Conservation (phyloP, 306 rosid genomes). For the Sophora flavescens region DNA sequence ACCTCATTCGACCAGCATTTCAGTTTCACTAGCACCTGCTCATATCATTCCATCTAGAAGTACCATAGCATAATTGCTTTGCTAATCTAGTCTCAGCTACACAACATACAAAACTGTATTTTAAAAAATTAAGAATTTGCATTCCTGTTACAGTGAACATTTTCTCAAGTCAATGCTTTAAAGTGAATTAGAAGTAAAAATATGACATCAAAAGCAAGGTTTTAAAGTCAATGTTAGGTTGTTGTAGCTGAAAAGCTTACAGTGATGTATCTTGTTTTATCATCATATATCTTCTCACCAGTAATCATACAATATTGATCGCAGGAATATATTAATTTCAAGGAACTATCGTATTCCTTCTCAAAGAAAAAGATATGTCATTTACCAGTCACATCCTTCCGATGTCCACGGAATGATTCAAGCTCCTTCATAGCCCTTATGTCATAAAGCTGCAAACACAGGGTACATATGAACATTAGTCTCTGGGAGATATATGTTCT, state of each 20-base stretch:
- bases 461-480: constrained; percentile 21
- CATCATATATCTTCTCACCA: constrained; percentile 19
- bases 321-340: constrained; percentile 33
- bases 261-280: not conserved
- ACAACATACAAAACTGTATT: not conserved
- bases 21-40: not conserved
- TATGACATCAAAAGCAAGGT: constrained; percentile 24
- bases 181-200: not conserved
- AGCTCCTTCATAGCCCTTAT: constrained; percentile 99
- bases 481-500: constrained; percentile 29
- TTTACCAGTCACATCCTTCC: constrained; percentile 94
- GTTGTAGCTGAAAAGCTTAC: not conserved
- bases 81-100: constrained; percentile 12
- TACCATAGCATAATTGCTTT: not conserved
- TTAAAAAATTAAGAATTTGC: not conserved
- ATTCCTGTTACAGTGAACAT: constrained; percentile 18
- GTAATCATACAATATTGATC: not conserved
- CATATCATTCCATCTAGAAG: constrained; percentile 20
- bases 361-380: constrained; percentile 42
- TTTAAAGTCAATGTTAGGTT: not conserved
- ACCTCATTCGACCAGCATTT: not conserved
- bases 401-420: constrained; percentile 97
- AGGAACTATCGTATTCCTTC: constrained; percentile 8
- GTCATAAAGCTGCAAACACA: constrained; percentile 83
- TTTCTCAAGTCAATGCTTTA: not conserved